These are phyloP conservation scores for Mesembryanthemum crystallinum DNA, from an alignment of 148 eudicot genomes.

Conservation along the genomic window DNA sequence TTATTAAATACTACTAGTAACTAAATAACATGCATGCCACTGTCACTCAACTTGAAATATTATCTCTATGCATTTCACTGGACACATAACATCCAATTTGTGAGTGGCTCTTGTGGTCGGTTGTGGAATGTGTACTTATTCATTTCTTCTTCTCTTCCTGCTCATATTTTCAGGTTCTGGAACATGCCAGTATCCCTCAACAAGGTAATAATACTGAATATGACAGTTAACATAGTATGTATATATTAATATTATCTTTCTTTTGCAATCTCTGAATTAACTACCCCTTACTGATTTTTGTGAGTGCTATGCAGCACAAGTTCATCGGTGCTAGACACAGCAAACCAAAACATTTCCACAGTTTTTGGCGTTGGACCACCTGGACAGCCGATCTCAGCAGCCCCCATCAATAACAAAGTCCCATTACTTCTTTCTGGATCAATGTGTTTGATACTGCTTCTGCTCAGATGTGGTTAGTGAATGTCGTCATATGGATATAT, in stretches of 20 bases:
- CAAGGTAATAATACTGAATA: conserved; percentile 49
- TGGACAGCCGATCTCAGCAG: conserved; percentile 38
- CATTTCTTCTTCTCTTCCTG: background rate
- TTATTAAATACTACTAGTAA: background rate
- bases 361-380: conserved; percentile 70
- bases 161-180: conserved; percentile 55
- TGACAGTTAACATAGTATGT: too few relatives aligned
- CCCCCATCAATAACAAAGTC: conserved; percentile 8
- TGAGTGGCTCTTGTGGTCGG: background rate
- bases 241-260: background rate
- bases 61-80: background rate
- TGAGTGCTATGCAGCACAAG: conserved; percentile 67
- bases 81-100: background rate
- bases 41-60: background rate
- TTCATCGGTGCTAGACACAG: conserved; percentile 73
- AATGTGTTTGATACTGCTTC: conserved; percentile 14
- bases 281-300: background rate
- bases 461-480: conserved; percentile 16
- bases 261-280: background rate
- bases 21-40: background rate
- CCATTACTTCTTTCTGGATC: background rate
- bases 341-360: conserved; percentile 64
- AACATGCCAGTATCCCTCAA: conserved; percentile 71
- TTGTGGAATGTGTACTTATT: background rate
- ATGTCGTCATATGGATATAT: background rate